Evolutionary conservation across 2,329 filamentous ascomycete species (phyloP).

Genomic region (Sordariomycetes sp.): DNA sequence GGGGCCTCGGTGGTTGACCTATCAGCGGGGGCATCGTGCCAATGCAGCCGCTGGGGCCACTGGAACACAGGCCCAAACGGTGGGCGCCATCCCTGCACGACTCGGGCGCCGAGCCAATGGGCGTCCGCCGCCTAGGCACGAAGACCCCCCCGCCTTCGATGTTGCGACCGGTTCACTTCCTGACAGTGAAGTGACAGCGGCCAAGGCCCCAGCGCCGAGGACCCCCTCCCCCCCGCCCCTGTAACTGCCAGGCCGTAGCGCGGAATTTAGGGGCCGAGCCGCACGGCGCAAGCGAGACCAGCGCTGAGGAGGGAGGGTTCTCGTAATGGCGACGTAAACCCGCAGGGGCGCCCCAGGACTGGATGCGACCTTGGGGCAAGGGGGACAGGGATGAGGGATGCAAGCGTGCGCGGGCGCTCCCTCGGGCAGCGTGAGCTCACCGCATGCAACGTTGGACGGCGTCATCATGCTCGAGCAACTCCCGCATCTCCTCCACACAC

Average conservation of each 20-base stretch:
- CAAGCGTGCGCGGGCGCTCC: background rate
- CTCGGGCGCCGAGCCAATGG: background rate
- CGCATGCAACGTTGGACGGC: slow-evolving; percentile 4
- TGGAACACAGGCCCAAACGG: too few species aligned
- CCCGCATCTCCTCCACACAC: background rate
- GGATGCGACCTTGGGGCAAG: background rate
- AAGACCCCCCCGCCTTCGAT: background rate
- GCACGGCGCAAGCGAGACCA: background rate
- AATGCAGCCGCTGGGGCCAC: background rate
- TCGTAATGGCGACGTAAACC: background rate
- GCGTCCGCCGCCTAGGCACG: background rate
- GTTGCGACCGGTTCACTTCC: background rate
- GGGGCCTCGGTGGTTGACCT: too few species aligned
- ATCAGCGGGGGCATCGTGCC: too few species aligned
- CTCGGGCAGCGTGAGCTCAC: background rate
- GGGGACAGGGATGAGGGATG: background rate
- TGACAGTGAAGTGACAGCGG: too few species aligned
- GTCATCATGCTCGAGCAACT: slow-evolving; percentile 1
- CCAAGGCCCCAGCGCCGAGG: background rate
- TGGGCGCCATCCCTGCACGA: background rate
- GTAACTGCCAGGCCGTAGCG: background rate
- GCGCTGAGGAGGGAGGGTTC: background rate
- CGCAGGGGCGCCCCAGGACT: background rate
- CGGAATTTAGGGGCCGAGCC: background rate
- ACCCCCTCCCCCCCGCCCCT: background rate